A percentile compares a stretch with the other conserved stretches of the same genome.
Evolutionary conservation across 2,329 filamentous ascomycete species (phyloP).

Genomic region (Fusarium sp.): DNA sequence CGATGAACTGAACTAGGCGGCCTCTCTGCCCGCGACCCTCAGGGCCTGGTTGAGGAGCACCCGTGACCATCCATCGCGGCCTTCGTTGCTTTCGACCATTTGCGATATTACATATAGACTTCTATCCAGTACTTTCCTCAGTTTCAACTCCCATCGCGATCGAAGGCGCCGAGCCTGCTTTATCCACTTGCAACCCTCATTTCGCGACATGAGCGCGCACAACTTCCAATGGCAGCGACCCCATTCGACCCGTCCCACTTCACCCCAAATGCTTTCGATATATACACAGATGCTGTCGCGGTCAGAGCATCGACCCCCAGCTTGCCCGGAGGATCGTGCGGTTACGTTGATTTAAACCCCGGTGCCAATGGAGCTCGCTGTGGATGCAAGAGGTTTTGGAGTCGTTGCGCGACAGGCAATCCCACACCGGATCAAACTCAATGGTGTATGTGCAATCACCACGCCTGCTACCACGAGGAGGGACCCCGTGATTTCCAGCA

Average conservation of each 20-base stretch:
- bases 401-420: slow-evolving; percentile 53
- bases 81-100: slow-evolving; percentile 19
- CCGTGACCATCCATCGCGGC: slow-evolving; percentile 41
- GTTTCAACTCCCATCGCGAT: background rate
- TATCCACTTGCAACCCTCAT: slow-evolving; percentile 8
- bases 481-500: slow-evolving; percentile 44
- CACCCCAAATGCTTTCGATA: slow-evolving; percentile 64
- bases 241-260: slow-evolving; percentile 59
- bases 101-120: slow-evolving; percentile 15
- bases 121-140: background rate
- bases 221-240: slow-evolving; percentile 63
- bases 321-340: slow-evolving; percentile 67
- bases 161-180: slow-evolving; percentile 20
- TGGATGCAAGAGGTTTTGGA: slow-evolving; percentile 72
- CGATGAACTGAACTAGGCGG: slow-evolving; percentile 52
- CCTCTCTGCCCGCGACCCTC: slow-evolving; percentile 50
- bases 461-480: slow-evolving; percentile 71
- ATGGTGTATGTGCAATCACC: slow-evolving; percentile 73
- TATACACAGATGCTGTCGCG: slow-evolving; percentile 62
- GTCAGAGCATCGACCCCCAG: slow-evolving; percentile 44
- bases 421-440: slow-evolving; percentile 57
- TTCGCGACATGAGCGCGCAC: slow-evolving; percentile 47
- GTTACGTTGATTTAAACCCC: slow-evolving; percentile 66
- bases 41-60: slow-evolving; percentile 49
- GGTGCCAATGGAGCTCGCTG: slow-evolving; percentile 65